A percentile compares a stretch with the other conserved stretches of the same genome.
phyloP scores from a whole-genome alignment of 2,329 filamentous ascomycete species.

The Fusarium sp. region DNA sequence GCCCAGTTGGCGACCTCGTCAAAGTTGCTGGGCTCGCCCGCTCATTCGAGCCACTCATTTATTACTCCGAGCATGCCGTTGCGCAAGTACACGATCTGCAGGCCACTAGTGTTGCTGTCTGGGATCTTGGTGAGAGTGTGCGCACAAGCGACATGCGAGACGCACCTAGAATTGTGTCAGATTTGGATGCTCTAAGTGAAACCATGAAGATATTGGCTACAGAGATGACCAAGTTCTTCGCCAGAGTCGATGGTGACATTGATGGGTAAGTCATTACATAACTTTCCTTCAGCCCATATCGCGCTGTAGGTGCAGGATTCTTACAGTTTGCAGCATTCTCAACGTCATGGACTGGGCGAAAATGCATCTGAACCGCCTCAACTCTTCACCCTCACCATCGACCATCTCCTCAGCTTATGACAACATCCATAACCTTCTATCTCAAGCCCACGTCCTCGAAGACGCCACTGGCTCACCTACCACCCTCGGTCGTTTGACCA shows the following conservation, averaged over 20 bases:
- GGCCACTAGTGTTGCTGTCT: constrained; percentile 92
- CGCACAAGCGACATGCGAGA: constrained; percentile 92
- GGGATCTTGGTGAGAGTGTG: constrained; percentile 94
- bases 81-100: constrained; percentile 89
- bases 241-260: constrained; percentile 92
- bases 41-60: constrained; percentile 93
- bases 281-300: neutral
- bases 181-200: constrained; percentile 88
- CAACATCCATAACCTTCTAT: constrained; percentile 85
- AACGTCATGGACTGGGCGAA: constrained; percentile 97
- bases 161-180: constrained; percentile 85
- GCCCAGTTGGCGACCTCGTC: constrained; percentile 76
- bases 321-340: constrained; percentile 73
- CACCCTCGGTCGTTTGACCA: constrained; percentile 76
- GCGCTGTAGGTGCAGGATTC: neutral
- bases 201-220: constrained; percentile 86
- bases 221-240: constrained; percentile 92
- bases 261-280: constrained; percentile 72
- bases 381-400: constrained; percentile 70
- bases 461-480: constrained; percentile 72
- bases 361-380: constrained; percentile 82
- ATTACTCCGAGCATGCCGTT: constrained; percentile 92
- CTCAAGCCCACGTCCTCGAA: constrained; percentile 73
- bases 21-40: constrained; percentile 92
- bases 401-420: constrained; percentile 79